These are phyloP conservation scores for Ceratocystis huliohia DNA, from an alignment of 2,329 filamentous ascomycete species.

Conservation along the genomic window DNA sequence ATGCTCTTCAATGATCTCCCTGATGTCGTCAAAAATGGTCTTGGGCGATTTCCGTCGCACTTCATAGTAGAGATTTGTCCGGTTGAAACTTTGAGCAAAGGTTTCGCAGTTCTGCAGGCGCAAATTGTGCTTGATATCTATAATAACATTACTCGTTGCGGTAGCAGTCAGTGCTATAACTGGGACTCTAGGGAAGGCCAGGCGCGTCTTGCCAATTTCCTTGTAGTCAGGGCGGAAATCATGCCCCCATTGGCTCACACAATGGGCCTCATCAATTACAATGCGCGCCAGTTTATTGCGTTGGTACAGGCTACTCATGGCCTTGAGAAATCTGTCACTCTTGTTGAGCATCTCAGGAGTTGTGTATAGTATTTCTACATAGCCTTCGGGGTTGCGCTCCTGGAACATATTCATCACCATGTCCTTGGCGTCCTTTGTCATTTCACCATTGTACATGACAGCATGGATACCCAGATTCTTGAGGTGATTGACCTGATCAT, in stretches of 20 bases:
- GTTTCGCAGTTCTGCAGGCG: conserved; percentile 63
- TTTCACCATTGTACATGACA: conserved; percentile 68
- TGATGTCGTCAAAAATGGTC: conserved; percentile 38
- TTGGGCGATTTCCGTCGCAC: conserved; percentile 59
- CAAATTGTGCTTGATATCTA: conserved; percentile 86
- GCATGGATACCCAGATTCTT: conserved; percentile 64
- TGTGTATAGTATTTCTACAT: conserved; percentile 79
- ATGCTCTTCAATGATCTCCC: conserved; percentile 53
- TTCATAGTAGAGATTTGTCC: conserved; percentile 87
- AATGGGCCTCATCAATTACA: conserved; percentile 98
- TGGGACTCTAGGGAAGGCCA: conserved; percentile 63
- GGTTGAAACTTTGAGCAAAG: conserved; percentile 89
- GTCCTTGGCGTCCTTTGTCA: conserved; percentile 46
- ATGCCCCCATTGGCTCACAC: conserved; percentile 97
- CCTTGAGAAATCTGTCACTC: conserved; percentile 54
- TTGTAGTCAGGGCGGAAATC: conserved; percentile 97
- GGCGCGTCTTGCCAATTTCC: conserved; percentile 60
- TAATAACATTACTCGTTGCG: conserved; percentile 81
- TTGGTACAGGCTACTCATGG: conserved; percentile 54
- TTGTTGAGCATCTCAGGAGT: conserved; percentile 95
- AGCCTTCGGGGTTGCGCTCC: conserved; percentile 54
- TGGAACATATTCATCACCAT: conserved; percentile 54
- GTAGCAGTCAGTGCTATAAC: conserved; percentile 94
- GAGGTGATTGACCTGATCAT: conserved; percentile 85
- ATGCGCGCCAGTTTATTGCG: conserved; percentile 69